phyloP scores from a whole-genome alignment of 2,329 filamentous ascomycete species.

The Fusarium succisae region DNA sequence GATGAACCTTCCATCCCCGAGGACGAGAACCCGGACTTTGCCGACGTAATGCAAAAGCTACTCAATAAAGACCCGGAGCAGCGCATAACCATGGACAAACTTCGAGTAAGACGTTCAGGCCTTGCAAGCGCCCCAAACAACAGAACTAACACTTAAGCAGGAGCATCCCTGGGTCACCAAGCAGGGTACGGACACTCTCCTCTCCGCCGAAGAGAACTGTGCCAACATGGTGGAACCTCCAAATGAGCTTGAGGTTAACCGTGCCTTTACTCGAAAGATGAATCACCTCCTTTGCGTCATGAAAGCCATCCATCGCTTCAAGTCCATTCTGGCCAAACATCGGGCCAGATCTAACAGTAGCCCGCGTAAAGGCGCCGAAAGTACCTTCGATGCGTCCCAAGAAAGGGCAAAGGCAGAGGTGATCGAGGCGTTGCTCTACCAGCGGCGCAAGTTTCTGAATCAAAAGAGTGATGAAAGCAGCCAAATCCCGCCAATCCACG shows the following conservation, averaged over 20 bases:
- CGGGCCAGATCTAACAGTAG: slow-evolving; percentile 21
- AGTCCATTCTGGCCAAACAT: slow-evolving; percentile 67
- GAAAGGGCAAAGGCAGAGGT: slow-evolving; percentile 56
- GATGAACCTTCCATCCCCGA: slow-evolving; percentile 71
- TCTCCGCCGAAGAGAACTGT: slow-evolving; percentile 87
- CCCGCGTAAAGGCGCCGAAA: slow-evolving; percentile 6
- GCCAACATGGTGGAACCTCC: slow-evolving; percentile 81
- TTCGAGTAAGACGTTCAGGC: slow-evolving; percentile 71
- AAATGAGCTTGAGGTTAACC: slow-evolving; percentile 88
- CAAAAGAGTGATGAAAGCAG: slow-evolving; percentile 50
- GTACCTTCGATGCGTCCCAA: slow-evolving; percentile 37
- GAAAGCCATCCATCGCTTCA: slow-evolving; percentile 92
- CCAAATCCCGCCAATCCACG: slow-evolving; percentile 62
- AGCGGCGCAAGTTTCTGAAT: slow-evolving; percentile 55
- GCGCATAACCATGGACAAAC: slow-evolving; percentile 82
- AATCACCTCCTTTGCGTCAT: slow-evolving; percentile 87
- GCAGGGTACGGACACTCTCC: slow-evolving; percentile 77
- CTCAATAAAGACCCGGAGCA: slow-evolving; percentile 87
- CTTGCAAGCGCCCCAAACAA: background rate
- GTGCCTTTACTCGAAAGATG: slow-evolving; percentile 91
- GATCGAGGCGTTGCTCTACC: slow-evolving; percentile 59
- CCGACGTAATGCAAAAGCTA: slow-evolving; percentile 76
- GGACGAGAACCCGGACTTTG: slow-evolving; percentile 73
- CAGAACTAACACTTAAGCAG: slow-evolving; percentile 57
- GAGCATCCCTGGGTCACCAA: slow-evolving; percentile 94